phyloP scores from a whole-genome alignment of 1,284 basidiomycete genomes.

The Coniophora puteana region DNA sequence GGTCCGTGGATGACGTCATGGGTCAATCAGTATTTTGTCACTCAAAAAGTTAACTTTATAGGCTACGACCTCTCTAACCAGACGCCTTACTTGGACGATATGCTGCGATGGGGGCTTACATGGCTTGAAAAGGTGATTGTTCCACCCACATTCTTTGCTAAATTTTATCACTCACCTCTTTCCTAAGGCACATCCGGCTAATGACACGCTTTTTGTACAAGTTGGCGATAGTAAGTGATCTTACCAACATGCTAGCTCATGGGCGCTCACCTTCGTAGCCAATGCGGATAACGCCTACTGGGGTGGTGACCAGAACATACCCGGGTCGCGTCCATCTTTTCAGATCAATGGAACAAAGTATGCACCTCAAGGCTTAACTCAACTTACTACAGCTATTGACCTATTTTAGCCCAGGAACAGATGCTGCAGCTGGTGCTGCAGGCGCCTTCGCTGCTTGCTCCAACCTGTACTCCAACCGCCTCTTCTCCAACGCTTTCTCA shows the following conservation, averaged over 20 bases:
- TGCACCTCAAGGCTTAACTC: neutral
- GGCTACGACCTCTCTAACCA: constrained; percentile 84
- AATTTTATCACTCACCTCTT: constrained; percentile 3
- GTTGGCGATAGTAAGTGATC: constrained; percentile 54
- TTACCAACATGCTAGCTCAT: neutral
- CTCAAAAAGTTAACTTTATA: constrained; percentile 15
- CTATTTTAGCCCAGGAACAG: constrained; percentile 70
- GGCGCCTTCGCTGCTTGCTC: constrained; percentile 87
- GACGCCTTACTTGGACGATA: constrained; percentile 84
- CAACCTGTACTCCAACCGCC: constrained; percentile 64
- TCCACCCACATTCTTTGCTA: neutral
- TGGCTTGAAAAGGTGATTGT: constrained; percentile 80
- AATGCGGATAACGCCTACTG: constrained; percentile 77
- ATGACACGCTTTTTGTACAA: constrained; percentile 76
- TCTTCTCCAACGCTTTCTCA: constrained; percentile 49
- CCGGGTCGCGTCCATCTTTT: constrained; percentile 69
- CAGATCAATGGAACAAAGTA: constrained; percentile 66
- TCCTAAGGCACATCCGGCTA: constrained; percentile 73
- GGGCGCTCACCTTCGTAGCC: constrained; percentile 27
- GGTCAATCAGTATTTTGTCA: neutral
- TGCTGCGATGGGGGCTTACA: constrained; percentile 86
- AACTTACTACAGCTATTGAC: constrained; percentile 13
- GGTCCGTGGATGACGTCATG: constrained; percentile 34
- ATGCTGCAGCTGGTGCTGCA: constrained; percentile 79
- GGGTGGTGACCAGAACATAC: constrained; percentile 84